Percentiles rank a stretch among this genome's conserved stretches.
Evolutionary conservation across 2,329 filamentous ascomycete genomes (phyloP).

Genomic region (Arachnomyces sp.): DNA sequence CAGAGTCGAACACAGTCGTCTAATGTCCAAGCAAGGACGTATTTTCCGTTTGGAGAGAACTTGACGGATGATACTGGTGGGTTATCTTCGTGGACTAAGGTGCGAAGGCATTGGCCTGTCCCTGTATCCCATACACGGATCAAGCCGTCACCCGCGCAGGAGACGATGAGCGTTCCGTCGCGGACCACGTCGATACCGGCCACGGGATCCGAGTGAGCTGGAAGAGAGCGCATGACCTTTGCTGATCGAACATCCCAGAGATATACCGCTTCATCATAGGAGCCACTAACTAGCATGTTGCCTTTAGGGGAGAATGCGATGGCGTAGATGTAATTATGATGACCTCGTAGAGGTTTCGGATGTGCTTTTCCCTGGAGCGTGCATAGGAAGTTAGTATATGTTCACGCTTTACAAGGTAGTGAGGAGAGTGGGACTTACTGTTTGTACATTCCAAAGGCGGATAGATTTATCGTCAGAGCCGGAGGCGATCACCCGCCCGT

Average conservation of each 20-base stretch:
- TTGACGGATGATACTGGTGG: constrained; percentile 80
- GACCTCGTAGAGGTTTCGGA: constrained; percentile 62
- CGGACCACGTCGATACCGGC: constrained; percentile 86
- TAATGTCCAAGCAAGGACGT: constrained; percentile 82
- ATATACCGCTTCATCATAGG: constrained; percentile 95
- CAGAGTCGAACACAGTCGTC: constrained; percentile 86
- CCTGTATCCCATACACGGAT: constrained; percentile 94
- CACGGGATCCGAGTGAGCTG: constrained; percentile 92
- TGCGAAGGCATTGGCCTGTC: constrained; percentile 90
- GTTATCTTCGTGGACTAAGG: constrained; percentile 93
- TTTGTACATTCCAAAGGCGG: constrained; percentile 71
- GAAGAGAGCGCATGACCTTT: constrained; percentile 78
- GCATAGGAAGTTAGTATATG: constrained; percentile 1
- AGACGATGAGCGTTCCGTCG: constrained; percentile 86
- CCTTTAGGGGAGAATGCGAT: constrained; percentile 96
- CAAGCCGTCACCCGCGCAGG: constrained; percentile 82
- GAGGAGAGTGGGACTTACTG: constrained; percentile 27
- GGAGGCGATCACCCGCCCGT: constrained; percentile 77
- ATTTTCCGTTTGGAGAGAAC: constrained; percentile 91
- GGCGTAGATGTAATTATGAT: constrained; percentile 94
- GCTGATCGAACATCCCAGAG: constrained; percentile 92
- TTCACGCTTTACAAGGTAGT: not conserved
- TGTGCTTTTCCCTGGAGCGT: constrained; percentile 46
- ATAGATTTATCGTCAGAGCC: constrained; percentile 96
- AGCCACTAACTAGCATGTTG: constrained; percentile 91